These are phyloP conservation scores for Cephalotrichum gorgonifer DNA, from an alignment of 2,329 filamentous ascomycete genomes.

Conservation along the genomic window DNA sequence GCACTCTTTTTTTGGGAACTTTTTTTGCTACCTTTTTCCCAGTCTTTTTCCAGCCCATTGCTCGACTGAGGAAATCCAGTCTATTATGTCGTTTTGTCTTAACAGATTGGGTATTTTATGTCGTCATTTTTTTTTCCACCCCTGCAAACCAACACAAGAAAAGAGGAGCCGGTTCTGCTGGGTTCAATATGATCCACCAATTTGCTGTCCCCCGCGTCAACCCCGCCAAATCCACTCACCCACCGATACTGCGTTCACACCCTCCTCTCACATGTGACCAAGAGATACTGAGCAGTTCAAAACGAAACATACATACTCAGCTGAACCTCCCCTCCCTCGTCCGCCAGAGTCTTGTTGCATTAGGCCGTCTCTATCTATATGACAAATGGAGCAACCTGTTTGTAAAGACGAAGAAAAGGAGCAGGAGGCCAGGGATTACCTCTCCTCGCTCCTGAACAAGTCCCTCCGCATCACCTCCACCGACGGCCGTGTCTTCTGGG, in stretches of 20 bases:
- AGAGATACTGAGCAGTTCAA: too few relatives aligned
- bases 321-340: neutral
- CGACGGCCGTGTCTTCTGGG: slow-evolving; percentile 81
- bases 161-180: too few relatives aligned
- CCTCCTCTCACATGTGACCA: neutral
- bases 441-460: slow-evolving; percentile 63
- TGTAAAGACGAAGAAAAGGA: slow-evolving; percentile 26
- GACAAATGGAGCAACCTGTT: neutral
- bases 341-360: neutral
- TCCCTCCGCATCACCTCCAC: slow-evolving; percentile 69
- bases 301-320: neutral
- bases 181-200: too few relatives aligned
- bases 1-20: too few relatives aligned
- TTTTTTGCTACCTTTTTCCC: too few relatives aligned
- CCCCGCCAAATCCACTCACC: too few relatives aligned
- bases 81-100: too few relatives aligned
- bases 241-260: neutral
- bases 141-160: too few relatives aligned
- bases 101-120: too few relatives aligned
- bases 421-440: slow-evolving; percentile 42
- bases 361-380: neutral
- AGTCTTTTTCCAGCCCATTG: too few relatives aligned
- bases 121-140: too few relatives aligned
- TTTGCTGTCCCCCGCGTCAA: neutral
- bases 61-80: too few relatives aligned